Base-by-base conservation (phyloP, 768 basidiomycete genomes). In the Clitopilus hobsonii region DNA sequence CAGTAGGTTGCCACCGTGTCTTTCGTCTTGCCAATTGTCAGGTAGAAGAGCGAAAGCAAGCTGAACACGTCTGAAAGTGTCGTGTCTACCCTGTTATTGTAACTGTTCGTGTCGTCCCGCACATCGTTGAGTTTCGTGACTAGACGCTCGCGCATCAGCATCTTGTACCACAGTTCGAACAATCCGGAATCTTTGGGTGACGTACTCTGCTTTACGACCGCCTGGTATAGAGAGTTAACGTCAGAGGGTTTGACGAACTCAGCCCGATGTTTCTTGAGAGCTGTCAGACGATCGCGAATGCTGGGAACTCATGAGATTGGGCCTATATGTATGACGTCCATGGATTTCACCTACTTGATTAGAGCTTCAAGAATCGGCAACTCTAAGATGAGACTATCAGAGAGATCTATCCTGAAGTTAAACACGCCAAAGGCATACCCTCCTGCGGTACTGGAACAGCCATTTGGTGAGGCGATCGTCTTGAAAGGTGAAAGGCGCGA, bases 1-100 rank as follows among this genome's bases (percentile, higher is more conserved):
- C 91, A 93, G 70, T 97, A 99, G 0, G 90, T 93, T 23, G 95
- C 96, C 0, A 96, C 95, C 8, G 88, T 88, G 69, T 98, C 95
- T 60, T 87, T 85, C 36, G 92, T 94, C 75, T 94, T 95, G 38
- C 97, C 97, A 58, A 99, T 94, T 30, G 95, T 97, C 63, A 99
- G 85, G 77, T 94, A 99, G 80, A 97, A 98, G 60, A 99, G 82
- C 13, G 94, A 96, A 41, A 99, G 82, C 49, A 99, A 80, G 65
- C 84, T 88, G 74, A 98, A 98, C 30, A 98, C 96, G 72, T 99
- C 97, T 25, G 92, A 87, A 47, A 99, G 84, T 3, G 94, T 91
- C 5, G 93, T 95, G 73, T 99, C 97, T 45, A 99, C 79, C 51
- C 97, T 80, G 70, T 98, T 99, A 65, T 86, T 89, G 72, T 85